Percentiles rank a stretch among this genome's conserved stretches.
Evolutionary conservation across 192 early-diverging fungal genomes (phyloP).

Genomic region (Coemansia sp.): DNA sequence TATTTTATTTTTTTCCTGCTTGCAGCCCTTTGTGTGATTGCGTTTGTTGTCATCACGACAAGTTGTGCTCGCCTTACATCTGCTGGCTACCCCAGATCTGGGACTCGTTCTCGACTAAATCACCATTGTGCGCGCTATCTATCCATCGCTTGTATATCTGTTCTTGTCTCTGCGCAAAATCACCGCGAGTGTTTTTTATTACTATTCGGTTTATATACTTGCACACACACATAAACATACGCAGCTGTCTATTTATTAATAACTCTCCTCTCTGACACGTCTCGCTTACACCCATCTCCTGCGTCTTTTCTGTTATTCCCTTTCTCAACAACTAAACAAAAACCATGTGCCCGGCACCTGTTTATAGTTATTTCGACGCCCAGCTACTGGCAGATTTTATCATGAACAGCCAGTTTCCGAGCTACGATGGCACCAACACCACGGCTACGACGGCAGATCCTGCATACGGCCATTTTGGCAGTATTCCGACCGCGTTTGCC

Average conservation of each 20-base stretch:
- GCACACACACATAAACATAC: neutral
- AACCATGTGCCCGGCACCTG: conserved; percentile 43
- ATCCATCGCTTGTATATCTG: conserved; percentile 24
- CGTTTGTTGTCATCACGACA: conserved; percentile 9
- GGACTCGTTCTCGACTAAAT: conserved; percentile 8
- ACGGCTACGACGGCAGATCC: conserved; percentile 26
- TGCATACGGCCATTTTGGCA: conserved; percentile 25
- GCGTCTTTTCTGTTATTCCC: neutral
- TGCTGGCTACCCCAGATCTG: conserved; percentile 6
- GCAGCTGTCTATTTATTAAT: neutral
- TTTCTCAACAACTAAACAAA: conserved; percentile 4
- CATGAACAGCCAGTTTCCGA: conserved; percentile 54
- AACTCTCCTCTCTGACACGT: neutral
- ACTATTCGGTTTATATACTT: neutral
- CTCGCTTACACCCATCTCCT: neutral
- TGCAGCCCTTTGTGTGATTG: conserved; percentile 3
- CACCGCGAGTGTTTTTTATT: conserved; percentile 2
- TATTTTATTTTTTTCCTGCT: neutral
- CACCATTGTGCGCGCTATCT: conserved; percentile 5
- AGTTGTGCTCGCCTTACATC: conserved; percentile 4
- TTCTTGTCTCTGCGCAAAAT: conserved; percentile 8
- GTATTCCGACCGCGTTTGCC: conserved; percentile 24
- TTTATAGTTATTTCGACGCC: conserved; percentile 57
- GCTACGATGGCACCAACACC: conserved; percentile 41
- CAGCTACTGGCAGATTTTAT: conserved; percentile 54